Evolutionary conservation across 2,329 filamentous ascomycete genomes (phyloP), one percentile per base, ranked within the genome.

Genomic region (Fusarium heterosporum): DNA sequence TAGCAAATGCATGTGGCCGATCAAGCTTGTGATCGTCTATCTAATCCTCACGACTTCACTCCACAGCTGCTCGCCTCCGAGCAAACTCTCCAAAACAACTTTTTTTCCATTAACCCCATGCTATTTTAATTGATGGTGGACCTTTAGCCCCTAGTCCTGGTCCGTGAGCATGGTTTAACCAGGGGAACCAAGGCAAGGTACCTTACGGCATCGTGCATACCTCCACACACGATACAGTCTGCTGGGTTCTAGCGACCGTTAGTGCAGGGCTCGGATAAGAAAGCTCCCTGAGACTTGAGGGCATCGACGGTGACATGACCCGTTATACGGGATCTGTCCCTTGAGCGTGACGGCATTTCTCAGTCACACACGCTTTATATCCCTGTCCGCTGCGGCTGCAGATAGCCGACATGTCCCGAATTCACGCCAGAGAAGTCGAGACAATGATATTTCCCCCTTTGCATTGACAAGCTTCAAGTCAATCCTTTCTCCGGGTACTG

Each of bases 381-480:
- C 71, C 71, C 59, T 66, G 61, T 62, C 36, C 49, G 48, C 60
- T 60, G 51, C 50, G 47, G 40, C 61, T 61, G 54, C 47, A 61
- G 61, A 63, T 56, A 60, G 57, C 71, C 71, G 63, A 71, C 61
- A 71, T 63, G 66, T 62, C 66, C 71, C 68, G 68, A 69, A 61
- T 73, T 73, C 72, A 73, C 72, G 66, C 60, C 61, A 70, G 45
- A 46, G 32, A 64, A 61, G 32, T 52, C 42, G 41, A 60, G 49
- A 58, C 46, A 43, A 50, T 43, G 52, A 58, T 45, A 61, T 38
- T 53, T 36, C 45, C 51, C 43, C 57, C 63, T 63, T 40, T 54
- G 28, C 17, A 34, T 60, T 25, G 38, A 25, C 52, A 52, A 36
- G 42, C 61, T 66, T 68, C 55, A 63, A 55, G 53, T 56, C 48